phyloP scores from a whole-genome alignment of 1,284 basidiomycete genomes.

The Apiotrichum gamsii region DNA sequence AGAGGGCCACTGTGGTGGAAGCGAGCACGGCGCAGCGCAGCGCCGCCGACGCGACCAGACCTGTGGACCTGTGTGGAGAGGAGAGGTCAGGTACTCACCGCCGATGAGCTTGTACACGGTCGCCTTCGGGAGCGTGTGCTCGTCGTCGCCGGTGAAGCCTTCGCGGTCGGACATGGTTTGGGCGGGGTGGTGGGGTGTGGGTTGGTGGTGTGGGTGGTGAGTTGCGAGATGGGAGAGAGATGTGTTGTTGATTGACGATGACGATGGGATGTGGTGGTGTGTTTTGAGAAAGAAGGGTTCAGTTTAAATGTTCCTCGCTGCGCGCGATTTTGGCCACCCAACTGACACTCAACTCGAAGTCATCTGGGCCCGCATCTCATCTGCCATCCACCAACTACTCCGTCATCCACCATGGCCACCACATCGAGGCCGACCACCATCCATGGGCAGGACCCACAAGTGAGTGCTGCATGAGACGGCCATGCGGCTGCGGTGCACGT shows the following conservation, averaged over 20 bases:
- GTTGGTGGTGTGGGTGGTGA: background rate
- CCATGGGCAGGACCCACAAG: slow-evolving; percentile 92
- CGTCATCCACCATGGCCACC: slow-evolving; percentile 7
- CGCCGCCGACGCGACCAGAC: too few species aligned
- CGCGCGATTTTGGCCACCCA: background rate
- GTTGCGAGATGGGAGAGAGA: too few species aligned
- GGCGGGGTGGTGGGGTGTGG: background rate
- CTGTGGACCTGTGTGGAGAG: too few species aligned
- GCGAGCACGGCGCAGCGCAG: too few species aligned
- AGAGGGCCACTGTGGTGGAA: too few species aligned
- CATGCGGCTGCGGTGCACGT: background rate
- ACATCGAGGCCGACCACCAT: slow-evolving; percentile 50
- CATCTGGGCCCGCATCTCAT: too few species aligned
- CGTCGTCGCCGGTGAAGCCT: slow-evolving; percentile 61
- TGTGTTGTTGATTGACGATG: too few species aligned
- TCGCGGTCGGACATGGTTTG: slow-evolving; percentile 41
- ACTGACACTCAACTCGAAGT: too few species aligned
- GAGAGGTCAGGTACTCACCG: slow-evolving; percentile 58
- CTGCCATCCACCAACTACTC: background rate
- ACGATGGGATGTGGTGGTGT: too few species aligned
- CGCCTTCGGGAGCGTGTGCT: slow-evolving; percentile 90
- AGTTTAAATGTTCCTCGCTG: too few species aligned
- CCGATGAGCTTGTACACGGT: slow-evolving; percentile 96
- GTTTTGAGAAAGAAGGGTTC: too few species aligned
- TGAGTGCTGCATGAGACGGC: slow-evolving; percentile 34